A percentile compares a stretch with the other conserved stretches of the same genome.
These are phyloP conservation scores for Posidonia australis DNA, from an alignment of 106 monocot species.

Conservation along the genomic window DNA sequence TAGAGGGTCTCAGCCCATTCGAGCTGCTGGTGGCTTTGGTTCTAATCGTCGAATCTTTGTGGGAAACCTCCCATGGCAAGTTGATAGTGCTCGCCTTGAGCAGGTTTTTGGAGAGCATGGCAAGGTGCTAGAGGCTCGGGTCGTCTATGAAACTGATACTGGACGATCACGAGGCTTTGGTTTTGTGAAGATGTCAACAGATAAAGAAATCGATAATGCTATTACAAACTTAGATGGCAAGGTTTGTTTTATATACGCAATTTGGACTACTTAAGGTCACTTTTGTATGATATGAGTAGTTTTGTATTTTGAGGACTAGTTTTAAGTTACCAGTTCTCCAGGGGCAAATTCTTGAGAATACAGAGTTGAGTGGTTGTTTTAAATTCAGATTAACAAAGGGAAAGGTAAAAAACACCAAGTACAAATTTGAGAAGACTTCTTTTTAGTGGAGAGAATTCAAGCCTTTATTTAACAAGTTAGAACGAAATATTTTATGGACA, in stretches of 20 bases:
- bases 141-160: slow-evolving; percentile 31
- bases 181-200: slow-evolving; percentile 31
- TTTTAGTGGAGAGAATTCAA: too few species aligned
- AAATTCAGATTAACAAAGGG: background rate
- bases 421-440: too few species aligned
- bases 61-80: slow-evolving; percentile 40
- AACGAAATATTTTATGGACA: too few species aligned
- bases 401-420: too few species aligned
- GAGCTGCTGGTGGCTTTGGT: slow-evolving; percentile 1
- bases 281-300: background rate
- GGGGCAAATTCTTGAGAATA: background rate
- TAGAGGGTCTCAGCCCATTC: slow-evolving; percentile 12
- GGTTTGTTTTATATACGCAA: slow-evolving; percentile 16
- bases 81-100: slow-evolving; percentile 28
- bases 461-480: too few species aligned
- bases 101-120: slow-evolving; percentile 33
- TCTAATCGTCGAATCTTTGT: slow-evolving; percentile 24
- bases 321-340: too few species aligned
- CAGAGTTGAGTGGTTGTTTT: background rate
- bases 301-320: background rate
- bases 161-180: slow-evolving; percentile 48
- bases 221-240: slow-evolving; percentile 32
- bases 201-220: slow-evolving; percentile 23
- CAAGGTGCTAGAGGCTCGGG: slow-evolving; percentile 24
- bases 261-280: too few species aligned